Conservation (phyloP, 2,329 filamentous ascomycete species). For the Dothideomycetes sp. region DNA sequence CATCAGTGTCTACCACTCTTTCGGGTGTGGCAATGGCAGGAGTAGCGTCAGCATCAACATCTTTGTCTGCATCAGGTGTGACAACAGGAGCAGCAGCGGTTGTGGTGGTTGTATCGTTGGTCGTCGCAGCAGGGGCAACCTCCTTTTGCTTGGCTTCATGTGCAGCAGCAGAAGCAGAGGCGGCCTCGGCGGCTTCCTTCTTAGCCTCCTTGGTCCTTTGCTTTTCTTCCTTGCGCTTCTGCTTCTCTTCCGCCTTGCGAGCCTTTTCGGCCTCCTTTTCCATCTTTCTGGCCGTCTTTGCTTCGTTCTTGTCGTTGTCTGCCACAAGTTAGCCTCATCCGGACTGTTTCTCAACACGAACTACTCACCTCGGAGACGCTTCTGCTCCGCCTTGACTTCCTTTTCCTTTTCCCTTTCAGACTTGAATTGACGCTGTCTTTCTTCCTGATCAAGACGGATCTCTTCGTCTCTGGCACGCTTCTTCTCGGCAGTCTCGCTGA, state of each 20-base stretch:
- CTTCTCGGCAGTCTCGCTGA: constrained; percentile 66
- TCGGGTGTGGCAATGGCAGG: background rate
- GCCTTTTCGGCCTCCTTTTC: constrained; percentile 37
- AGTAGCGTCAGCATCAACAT: constrained; percentile 4
- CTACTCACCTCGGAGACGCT: constrained; percentile 48
- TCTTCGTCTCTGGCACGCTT: constrained; percentile 60
- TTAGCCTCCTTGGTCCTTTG: constrained; percentile 37
- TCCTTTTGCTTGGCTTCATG: constrained; percentile 7
- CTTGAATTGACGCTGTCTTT: constrained; percentile 51
- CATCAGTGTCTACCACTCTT: background rate
- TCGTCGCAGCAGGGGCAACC: too few relatives aligned
- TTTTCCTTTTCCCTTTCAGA: constrained; percentile 44
- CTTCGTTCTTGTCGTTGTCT: constrained; percentile 47
- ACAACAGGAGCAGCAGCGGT: constrained; percentile 1
- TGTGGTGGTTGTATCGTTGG: constrained; percentile 9
- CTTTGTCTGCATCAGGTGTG: background rate
- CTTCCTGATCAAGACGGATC: constrained; percentile 54
- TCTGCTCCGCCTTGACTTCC: constrained; percentile 38
- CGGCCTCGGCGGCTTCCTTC: constrained; percentile 17
- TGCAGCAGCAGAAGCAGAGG: constrained; percentile 14
- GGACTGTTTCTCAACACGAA: too few relatives aligned
- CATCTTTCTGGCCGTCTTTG: constrained; percentile 27
- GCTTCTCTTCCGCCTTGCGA: constrained; percentile 46
- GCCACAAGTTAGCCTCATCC: too few relatives aligned
- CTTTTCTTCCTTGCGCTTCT: constrained; percentile 42